Percentiles rank a stretch among this genome's conserved stretches.
phyloP scores from a whole-genome alignment of 2,329 filamentous ascomycete species.

The Nemania sp. region DNA sequence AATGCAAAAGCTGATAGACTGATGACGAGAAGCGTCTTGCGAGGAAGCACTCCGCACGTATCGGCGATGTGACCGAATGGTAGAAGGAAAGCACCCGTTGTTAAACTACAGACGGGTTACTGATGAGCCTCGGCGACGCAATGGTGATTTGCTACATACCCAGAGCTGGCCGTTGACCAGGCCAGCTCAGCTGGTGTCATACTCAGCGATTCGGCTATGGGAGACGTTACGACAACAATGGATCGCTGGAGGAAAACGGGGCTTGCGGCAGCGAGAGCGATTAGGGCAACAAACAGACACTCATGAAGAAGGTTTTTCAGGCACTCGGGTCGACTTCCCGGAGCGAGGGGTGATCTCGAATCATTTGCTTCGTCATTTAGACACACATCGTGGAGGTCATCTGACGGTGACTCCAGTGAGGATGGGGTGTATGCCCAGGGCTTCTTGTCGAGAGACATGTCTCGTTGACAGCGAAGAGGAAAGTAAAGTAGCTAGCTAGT shows the following conservation, averaged over 20 bases:
- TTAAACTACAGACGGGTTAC: conserved; percentile 29
- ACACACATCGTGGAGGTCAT: conserved; percentile 41
- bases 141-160: conserved; percentile 29
- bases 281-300: conserved; percentile 38
- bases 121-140: background rate
- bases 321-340: conserved; percentile 37
- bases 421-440: conserved; percentile 30
- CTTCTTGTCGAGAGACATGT: conserved; percentile 34
- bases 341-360: conserved; percentile 24
- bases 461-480: conserved; percentile 19
- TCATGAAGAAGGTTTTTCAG: conserved; percentile 37
- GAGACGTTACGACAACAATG: conserved; percentile 38
- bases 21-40: conserved; percentile 39
- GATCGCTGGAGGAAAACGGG: conserved; percentile 42
- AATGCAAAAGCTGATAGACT: conserved; percentile 39
- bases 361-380: conserved; percentile 37
- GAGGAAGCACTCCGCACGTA: conserved; percentile 34
- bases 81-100: conserved; percentile 40
- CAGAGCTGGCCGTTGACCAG: conserved; percentile 42
- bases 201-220: conserved; percentile 34
- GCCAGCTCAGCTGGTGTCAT: conserved; percentile 41
- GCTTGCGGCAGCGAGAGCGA: conserved; percentile 40
- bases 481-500: conserved; percentile 11
- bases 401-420: conserved; percentile 23
- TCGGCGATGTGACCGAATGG: conserved; percentile 42